Base-by-base conservation (phyloP, 805 yeast species). In the Ogataea trehalophila region DNA sequence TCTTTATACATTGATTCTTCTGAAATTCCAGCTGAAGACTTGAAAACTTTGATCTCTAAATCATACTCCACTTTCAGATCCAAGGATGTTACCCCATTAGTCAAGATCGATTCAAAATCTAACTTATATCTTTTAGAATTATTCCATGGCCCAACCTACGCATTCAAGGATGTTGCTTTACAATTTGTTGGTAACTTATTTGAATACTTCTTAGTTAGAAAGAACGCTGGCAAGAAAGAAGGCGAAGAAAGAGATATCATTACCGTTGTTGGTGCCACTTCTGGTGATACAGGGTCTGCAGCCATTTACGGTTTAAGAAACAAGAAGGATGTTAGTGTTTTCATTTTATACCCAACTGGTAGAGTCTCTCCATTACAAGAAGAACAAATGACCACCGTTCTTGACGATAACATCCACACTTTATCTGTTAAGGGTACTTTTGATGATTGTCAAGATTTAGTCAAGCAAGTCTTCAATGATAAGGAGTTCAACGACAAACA, bases 141-240 rank as follows among this genome's bases (percentile, higher is more conserved):
- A 50, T 94, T 94, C 82, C 99, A 94, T 65, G 99, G 99, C 35
- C 99, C 99, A 54, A 94, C 99, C 4, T 94, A 92, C 63, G 99
- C 99, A 15, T 94, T 94, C 76, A 94, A 94, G 70, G 99, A 94
- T 67, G 99, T 94, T 54, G 99, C 99, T 5, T 77, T 94, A 63
- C 99, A 94, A 69, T 92, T 94, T 68, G 95, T 94, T 42, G 99
- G 99, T 58, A 94, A 94, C 73, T 74, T 94, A 57, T 94, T 94
- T 67, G 99, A 94, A 70, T 94, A 79, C 70, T 94, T 94, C 70
- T 73, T 94, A 59, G 73, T 76, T 50, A 84, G 96, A 69, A 78
- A 80, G 59, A 94, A 94, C 62, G 69, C 72, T 7, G 65, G 61
- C 43, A 74, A 77, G 53, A 52, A 60, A n/a, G 71, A 66, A 22